phyloP scores from a whole-genome alignment of 139 green algal genomes.

The Picochlorum costavermella region DNA sequence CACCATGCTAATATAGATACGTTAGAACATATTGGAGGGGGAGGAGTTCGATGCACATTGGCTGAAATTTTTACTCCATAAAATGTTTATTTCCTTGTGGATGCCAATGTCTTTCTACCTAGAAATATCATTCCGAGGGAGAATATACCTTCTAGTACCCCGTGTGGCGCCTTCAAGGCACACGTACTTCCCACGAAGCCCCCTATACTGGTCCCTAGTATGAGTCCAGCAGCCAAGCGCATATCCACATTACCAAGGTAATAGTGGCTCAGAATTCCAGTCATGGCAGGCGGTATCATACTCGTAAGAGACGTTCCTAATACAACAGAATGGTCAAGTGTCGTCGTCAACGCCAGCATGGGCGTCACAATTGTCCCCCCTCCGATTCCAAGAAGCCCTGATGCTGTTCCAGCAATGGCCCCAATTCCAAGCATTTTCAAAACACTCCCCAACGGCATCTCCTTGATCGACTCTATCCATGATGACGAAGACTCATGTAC shows the following conservation, averaged over 20 bases:
- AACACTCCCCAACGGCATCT: conserved; percentile 11
- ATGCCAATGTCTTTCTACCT: conserved; percentile 44
- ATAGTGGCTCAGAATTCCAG: conserved; percentile 46
- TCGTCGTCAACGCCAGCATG: conserved; percentile 30
- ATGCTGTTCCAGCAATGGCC: conserved; percentile 48
- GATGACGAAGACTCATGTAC: background rate
- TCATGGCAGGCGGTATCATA: conserved; percentile 50
- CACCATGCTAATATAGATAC: conserved; percentile 84
- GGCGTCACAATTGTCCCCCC: conserved; percentile 50
- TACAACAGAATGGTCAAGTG: conserved; percentile 26
- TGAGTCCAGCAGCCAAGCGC: conserved; percentile 48
- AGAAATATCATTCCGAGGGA: conserved; percentile 55
- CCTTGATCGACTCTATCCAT: background rate
- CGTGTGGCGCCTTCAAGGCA: conserved; percentile 40
- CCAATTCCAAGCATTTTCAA: conserved; percentile 36
- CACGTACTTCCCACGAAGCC: conserved; percentile 35
- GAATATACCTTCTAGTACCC: conserved; percentile 51
- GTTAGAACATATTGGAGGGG: conserved; percentile 83
- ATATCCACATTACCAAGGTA: conserved; percentile 66
- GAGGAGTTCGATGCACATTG: conserved; percentile 83
- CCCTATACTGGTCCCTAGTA: conserved; percentile 47
- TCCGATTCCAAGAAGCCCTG: conserved; percentile 61
- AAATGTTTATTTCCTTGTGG: background rate
- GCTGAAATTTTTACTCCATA: conserved; percentile 72
- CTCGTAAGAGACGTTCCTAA: conserved; percentile 53